Evolutionary conservation across 75 land plant genomes (phyloP), one percentile per base, ranked within the genome.

Genomic region (Sequoia sempervirens): DNA sequence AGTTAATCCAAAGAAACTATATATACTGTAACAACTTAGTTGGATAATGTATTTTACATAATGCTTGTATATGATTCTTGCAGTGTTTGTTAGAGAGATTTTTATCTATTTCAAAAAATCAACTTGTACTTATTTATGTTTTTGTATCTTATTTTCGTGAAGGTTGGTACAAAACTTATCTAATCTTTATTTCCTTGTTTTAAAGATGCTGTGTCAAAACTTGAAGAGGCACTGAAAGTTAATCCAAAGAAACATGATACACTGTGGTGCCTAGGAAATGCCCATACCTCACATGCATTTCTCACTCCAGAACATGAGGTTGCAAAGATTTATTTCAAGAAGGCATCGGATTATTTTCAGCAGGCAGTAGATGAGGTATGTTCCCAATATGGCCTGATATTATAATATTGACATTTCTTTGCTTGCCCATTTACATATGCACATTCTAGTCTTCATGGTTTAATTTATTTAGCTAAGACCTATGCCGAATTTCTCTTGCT

Each of bases 211-310:
- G 80, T 78, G 80, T 43, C 80, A 78, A 78, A 78, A 78, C 80
- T 78, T 5, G 80, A 78, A 78, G 80, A 90, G 75, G 92, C 92
- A 4, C 78, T 90, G 3, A 83, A 66, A 46, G 83, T 90, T 82
- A 83, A 86, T 79, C 91, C 92, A 52, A 90, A 82, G 53, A 86
- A 90, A 86, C 91, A 90, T 82, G 91, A 89, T 81, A 80, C 92
- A 8, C 84, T 90, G 5, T 90, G 92, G 92, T 89, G 92, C 80
- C 61, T 90, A 52, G 92, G 92, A 70, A 90, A 90, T 84, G 91
- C 92, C 26, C 91, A 90, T 82, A 90, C 92, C 13, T 89, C 91
- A n/a, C 91, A 89, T 68, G 92, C 89, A 15, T 90, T 90, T 86
- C 84, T 90, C 10, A 76, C 84, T 53, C 79, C 91, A 17, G 92